These are phyloP conservation scores for Mrakia blollopis DNA, from an alignment of 768 basidiomycete species.

Conservation along the genomic window DNA sequence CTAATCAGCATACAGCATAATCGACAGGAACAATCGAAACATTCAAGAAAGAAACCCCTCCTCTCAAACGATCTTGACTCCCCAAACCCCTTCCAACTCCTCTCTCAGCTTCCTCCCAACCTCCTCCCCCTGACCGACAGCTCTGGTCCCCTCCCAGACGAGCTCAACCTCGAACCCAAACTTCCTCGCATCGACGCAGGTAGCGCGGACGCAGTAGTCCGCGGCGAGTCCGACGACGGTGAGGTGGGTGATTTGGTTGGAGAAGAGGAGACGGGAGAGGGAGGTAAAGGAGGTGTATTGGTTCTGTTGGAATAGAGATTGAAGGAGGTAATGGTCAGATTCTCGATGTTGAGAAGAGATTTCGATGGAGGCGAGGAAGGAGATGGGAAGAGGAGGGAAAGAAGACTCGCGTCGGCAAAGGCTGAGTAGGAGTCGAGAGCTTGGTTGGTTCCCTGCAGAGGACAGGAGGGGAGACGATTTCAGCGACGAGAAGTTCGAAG, in stretches of 20 bases:
- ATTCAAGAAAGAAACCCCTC: background rate
- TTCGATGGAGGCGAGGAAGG: constrained; percentile 23
- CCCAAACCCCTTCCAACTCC: constrained; percentile 17
- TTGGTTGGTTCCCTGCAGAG: constrained; percentile 44
- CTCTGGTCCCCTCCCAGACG: constrained; percentile 36
- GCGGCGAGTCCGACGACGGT: constrained; percentile 63
- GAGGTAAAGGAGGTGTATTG: constrained; percentile 52
- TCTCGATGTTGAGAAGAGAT: constrained; percentile 41
- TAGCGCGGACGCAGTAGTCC: constrained; percentile 68
- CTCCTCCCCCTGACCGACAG: constrained; percentile 29
- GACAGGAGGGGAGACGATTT: background rate
- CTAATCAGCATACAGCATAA: no score
- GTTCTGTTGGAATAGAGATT: constrained; percentile 38
- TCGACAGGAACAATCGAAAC: no score
- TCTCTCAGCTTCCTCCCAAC: background rate
- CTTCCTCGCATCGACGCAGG: constrained; percentile 55
- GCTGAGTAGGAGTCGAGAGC: constrained; percentile 76
- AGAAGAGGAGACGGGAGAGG: constrained; percentile 48
- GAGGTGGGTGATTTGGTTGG: constrained; percentile 52
- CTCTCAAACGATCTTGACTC: constrained; percentile 16
- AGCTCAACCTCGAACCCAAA: constrained; percentile 48
- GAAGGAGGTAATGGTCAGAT: constrained; percentile 24
- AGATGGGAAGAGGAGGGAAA: background rate
- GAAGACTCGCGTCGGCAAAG: constrained; percentile 48
- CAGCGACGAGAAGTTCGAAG: no score